Conservation (phyloP, 805 yeast genomes). For the Hanseniaspora clermontiae region DNA sequence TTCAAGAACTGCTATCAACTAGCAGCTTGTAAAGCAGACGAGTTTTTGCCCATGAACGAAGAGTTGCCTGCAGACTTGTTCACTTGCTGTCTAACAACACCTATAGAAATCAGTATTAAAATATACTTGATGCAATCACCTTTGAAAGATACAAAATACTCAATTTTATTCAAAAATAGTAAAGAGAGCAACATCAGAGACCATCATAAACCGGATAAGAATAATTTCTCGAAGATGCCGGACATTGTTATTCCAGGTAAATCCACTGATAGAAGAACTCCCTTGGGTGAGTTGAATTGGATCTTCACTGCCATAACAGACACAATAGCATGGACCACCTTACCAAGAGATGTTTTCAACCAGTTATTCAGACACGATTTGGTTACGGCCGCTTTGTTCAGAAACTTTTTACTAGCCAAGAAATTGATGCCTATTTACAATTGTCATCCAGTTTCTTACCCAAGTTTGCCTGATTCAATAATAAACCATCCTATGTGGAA, state of each 20-base stretch:
- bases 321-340: conserved; percentile 91
- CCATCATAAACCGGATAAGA: conserved; percentile 16
- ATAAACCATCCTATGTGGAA: conserved; percentile 91
- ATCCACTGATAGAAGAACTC: conserved; percentile 84
- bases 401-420: conserved; percentile 84
- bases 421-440: conserved; percentile 86
- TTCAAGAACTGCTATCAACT: conserved; percentile 82
- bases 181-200: conserved; percentile 20
- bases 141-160: conserved; percentile 35
- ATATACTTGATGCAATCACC: conserved; percentile 86
- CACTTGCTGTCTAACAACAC: conserved; percentile 89
- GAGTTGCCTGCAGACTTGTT: conserved; percentile 91
- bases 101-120: conserved; percentile 82
- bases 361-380: conserved; percentile 85
- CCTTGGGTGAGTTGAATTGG: conserved; percentile 93
- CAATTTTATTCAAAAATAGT: conserved; percentile 29
- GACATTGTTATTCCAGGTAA: conserved; percentile 74
- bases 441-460: conserved; percentile 90
- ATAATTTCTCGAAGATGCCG: conserved; percentile 22
- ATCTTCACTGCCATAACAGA: conserved; percentile 96
- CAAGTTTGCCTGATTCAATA: conserved; percentile 72
- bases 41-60: conserved; percentile 81
- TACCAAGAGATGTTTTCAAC: conserved; percentile 79
- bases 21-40: conserved; percentile 84
- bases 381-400: conserved; percentile 89